Evolutionary conservation across 257 asterid species (phyloP).

Genomic region (Solanum sejunctum): DNA sequence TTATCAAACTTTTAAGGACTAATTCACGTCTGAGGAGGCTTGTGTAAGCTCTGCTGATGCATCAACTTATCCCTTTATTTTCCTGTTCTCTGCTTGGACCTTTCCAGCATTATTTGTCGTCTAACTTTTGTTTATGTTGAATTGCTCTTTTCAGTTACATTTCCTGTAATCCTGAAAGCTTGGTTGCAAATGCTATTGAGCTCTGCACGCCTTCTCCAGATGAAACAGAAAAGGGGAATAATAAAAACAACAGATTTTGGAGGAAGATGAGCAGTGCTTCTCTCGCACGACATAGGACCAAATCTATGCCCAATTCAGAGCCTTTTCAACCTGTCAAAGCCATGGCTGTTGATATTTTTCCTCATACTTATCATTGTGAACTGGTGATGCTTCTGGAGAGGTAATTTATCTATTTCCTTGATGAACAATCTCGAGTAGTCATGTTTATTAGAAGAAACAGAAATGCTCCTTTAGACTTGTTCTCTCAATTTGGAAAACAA

Average conservation of each 20-base stretch:
- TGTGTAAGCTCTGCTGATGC: conserved; percentile 51
- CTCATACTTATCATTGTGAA: conserved; percentile 93
- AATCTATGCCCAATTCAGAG: conserved; percentile 91
- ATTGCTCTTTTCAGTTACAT: conserved; percentile 58
- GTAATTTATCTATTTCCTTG: conserved; percentile 17
- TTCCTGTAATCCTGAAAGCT: conserved; percentile 93
- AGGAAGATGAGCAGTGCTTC: conserved; percentile 77
- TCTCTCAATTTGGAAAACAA: not conserved
- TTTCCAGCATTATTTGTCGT: not conserved
- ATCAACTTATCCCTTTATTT: not conserved
- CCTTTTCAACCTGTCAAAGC: conserved; percentile 84
- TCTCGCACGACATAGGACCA: conserved; percentile 82
- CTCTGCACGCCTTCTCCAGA: conserved; percentile 87
- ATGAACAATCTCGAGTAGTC: not conserved
- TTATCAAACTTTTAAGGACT: conserved; percentile 75
- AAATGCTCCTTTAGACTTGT: not conserved
- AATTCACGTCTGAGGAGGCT: conserved; percentile 75
- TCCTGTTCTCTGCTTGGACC: not conserved
- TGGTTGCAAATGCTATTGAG: conserved; percentile 98
- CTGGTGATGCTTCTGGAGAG: conserved; percentile 94
- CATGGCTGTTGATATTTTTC: conserved; percentile 92
- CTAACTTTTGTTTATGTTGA: not conserved
- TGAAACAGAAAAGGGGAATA: conserved; percentile 38
- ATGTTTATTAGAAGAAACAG: not conserved
- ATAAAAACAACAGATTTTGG: conserved; percentile 77